Conservation (phyloP, 2,329 filamentous ascomycete genomes). For the Byssothecium circinans region DNA sequence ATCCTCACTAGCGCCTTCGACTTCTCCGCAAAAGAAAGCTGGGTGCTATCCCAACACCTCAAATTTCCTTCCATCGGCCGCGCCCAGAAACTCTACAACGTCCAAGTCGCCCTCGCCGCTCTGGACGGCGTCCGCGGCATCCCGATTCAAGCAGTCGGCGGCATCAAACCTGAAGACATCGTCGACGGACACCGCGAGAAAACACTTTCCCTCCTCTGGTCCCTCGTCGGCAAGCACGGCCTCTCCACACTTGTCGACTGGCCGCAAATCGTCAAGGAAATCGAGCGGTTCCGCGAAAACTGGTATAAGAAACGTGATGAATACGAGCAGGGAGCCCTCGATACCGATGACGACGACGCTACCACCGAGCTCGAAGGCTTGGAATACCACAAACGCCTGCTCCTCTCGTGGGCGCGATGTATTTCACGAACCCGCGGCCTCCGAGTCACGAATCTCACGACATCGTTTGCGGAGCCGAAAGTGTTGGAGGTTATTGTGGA, state of each 20-base stretch:
- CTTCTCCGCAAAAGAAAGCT: constrained; percentile 40
- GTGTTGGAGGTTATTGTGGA: constrained; percentile 60
- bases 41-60: constrained; percentile 59
- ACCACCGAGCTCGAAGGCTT: constrained; percentile 31
- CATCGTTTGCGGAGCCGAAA: constrained; percentile 58
- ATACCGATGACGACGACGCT: constrained; percentile 34
- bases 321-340: constrained; percentile 34
- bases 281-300: constrained; percentile 44
- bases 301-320: constrained; percentile 36
- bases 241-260: constrained; percentile 58
- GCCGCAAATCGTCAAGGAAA: constrained; percentile 57
- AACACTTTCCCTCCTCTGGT: constrained; percentile 63
- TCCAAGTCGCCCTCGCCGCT: constrained; percentile 59
- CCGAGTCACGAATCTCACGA: constrained; percentile 58
- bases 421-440: constrained; percentile 53
- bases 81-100: constrained; percentile 61
- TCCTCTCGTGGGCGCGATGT: constrained; percentile 59
- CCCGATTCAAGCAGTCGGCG: constrained; percentile 43
- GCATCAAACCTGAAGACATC: constrained; percentile 59
- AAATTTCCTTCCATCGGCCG: constrained; percentile 60
- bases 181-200: constrained; percentile 67
- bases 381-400: constrained; percentile 45
- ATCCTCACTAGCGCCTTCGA: constrained; percentile 43
- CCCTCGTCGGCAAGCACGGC: constrained; percentile 60
- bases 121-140: constrained; percentile 50